Base-by-base conservation (phyloP, 345 rosid genomes). In the Pugionium cornutum region DNA sequence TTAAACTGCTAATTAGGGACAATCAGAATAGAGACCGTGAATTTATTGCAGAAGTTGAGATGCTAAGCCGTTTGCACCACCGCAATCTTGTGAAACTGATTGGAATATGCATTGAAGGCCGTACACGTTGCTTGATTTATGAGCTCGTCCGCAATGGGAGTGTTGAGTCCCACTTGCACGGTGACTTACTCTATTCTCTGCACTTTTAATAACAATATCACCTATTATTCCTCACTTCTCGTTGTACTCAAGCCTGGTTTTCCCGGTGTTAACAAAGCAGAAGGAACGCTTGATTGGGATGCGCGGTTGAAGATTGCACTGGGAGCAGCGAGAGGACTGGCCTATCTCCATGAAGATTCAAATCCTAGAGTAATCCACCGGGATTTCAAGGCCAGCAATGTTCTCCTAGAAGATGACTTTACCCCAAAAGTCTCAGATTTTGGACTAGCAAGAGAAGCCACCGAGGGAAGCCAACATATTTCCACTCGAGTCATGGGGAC, bases 401-500 rank as follows among this genome's bases (percentile, higher is more conserved):
- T 94, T 62, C 79, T 90, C 62, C 78, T 94, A 56, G 92, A 90
- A 73, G 85, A 76, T 47, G 96, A 94, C 77, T 94, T 88, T 79
- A 94, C 96, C 55, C 92, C 99, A 7, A 94, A 88, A 83, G 97
- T 94, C 74, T 88, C 97, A 48, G 99, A 95, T 83, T 95, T 95
- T 74, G 99, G 99, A 74, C 75, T 95, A 77, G 99, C 99, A 10
- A 91, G 87, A 80, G 99, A 91, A 91, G 99, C 99, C 43, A 89
- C 99, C 4, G 99, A 87, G 84, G 99, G 99, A 79, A 91, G 95
- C 76, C 85, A 84, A 58, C 99, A 91, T 75, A 84, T 95, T 48
- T 91, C 98, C 45, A 95, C 99, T 40, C 83, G 96, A 27, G 99
- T 95, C 73, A 95, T 91, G 99, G 99, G 99, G 32, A 95, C 99